Evolutionary conservation across 2,329 filamentous ascomycete species (phyloP).

Genomic region (Penicillium crustosum): DNA sequence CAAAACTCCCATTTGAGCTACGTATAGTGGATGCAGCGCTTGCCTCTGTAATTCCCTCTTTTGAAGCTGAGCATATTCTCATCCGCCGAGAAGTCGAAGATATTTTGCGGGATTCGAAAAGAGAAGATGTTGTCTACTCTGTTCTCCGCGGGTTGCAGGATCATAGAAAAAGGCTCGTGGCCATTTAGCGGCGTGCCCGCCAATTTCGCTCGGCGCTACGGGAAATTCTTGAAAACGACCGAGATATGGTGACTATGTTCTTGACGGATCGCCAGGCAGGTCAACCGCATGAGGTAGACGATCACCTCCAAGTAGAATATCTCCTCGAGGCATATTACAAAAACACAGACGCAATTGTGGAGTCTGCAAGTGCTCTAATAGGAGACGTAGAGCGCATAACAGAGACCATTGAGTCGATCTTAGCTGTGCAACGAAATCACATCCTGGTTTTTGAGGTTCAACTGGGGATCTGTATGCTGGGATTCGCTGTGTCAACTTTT

Average conservation of each 20-base stretch:
- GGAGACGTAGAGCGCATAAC: conserved; percentile 34
- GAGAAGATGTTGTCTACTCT: conserved; percentile 19
- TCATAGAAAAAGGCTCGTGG: conserved; percentile 25
- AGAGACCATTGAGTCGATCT: conserved; percentile 34
- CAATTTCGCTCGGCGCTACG: conserved; percentile 36
- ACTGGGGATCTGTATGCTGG: conserved; percentile 40
- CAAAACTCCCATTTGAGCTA: conserved; percentile 35
- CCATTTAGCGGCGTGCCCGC: conserved; percentile 35
- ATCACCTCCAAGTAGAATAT: conserved; percentile 42
- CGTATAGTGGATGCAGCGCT: conserved; percentile 39
- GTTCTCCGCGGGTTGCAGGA: conserved; percentile 32
- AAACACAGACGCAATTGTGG: conserved; percentile 35
- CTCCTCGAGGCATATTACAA: conserved; percentile 41
- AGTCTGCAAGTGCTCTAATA: conserved; percentile 29
- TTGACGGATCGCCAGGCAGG: conserved; percentile 34
- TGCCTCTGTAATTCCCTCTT: conserved; percentile 33
- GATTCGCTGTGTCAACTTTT: conserved; percentile 37
- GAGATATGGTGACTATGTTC: conserved; percentile 41
- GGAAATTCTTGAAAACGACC: conserved; percentile 37
- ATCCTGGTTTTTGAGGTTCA: conserved; percentile 42
- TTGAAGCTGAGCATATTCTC: conserved; percentile 36
- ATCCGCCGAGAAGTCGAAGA: conserved; percentile 21
- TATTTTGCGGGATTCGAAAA: conserved; percentile 20
- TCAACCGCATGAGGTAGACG: conserved; percentile 28
- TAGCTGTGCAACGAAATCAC: conserved; percentile 41